A percentile compares a stretch with the other conserved stretches of the same genome.
phyloP scores from a whole-genome alignment of 1,284 basidiomycete species.

The Cutaneotrichosporon curvatum region DNA sequence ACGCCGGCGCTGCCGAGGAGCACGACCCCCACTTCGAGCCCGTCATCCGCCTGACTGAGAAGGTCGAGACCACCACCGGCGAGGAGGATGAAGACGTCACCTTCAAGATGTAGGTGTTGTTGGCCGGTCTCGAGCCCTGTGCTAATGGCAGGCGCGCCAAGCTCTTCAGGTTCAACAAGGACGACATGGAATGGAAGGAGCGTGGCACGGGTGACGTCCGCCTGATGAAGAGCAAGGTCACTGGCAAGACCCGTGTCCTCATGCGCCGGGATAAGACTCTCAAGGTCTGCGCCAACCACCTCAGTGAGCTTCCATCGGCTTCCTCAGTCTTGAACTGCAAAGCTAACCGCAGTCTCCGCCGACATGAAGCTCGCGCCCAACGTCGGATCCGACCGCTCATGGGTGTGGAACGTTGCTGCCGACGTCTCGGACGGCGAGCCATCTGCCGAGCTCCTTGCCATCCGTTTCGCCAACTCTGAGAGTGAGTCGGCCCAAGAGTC shows the following conservation, averaged over 20 bases:
- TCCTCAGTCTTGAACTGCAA: neutral
- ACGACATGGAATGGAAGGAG: constrained; percentile 91
- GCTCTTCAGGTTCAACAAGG: constrained; percentile 88
- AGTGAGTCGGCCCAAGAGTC: constrained; percentile 55
- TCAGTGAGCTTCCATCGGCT: constrained; percentile 58
- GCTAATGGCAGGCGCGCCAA: constrained; percentile 74
- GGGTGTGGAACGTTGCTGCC: constrained; percentile 97
- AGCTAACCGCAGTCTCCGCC: constrained; percentile 58
- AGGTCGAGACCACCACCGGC: constrained; percentile 87
- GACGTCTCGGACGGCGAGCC: constrained; percentile 88
- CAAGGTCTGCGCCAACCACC: constrained; percentile 99
- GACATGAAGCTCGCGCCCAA: constrained; percentile 97
- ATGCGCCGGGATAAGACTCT: constrained; percentile 99
- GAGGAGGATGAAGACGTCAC: constrained; percentile 90
- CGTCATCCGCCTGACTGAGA: constrained; percentile 85
- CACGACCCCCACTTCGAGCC: constrained; percentile 90
- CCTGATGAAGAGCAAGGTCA: constrained; percentile 76
- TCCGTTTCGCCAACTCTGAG: constrained; percentile 95
- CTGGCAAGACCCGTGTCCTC: constrained; percentile 87
- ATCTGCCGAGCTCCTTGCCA: constrained; percentile 88
- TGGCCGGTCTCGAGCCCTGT: neutral
- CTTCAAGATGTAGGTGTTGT: constrained; percentile 83
- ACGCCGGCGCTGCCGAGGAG: constrained; percentile 54
- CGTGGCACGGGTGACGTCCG: constrained; percentile 72
- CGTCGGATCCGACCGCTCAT: constrained; percentile 97